A percentile compares a stretch with the other conserved stretches of the same genome.
Evolutionary conservation across 345 rosid species (phyloP).

Genomic region (Boechera retrofracta): DNA sequence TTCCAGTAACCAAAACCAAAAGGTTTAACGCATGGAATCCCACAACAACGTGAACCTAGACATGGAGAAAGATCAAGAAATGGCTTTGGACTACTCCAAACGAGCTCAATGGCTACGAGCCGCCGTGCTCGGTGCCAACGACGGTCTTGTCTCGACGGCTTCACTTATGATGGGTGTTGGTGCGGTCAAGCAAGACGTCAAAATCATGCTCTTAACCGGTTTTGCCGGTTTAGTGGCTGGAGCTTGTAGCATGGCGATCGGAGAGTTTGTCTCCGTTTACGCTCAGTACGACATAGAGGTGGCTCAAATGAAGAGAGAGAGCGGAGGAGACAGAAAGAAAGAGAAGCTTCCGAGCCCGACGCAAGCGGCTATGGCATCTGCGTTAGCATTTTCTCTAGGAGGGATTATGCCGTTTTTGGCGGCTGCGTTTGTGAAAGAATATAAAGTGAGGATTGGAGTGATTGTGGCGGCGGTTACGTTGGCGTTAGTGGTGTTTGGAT

Average conservation of each 20-base stretch:
- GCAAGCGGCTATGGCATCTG: background rate
- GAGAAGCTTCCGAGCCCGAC: background rate
- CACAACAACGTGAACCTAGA: background rate
- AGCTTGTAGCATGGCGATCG: slow-evolving; percentile 96
- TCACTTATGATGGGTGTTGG: slow-evolving; percentile 94
- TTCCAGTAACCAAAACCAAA: background rate
- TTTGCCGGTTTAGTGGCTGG: slow-evolving; percentile 91
- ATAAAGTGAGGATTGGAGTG: background rate
- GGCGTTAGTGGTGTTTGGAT: background rate
- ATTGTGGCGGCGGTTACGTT: background rate
- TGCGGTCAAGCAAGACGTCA: slow-evolving; percentile 78
- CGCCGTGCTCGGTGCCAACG: slow-evolving; percentile 91
- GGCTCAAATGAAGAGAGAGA: background rate
- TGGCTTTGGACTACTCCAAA: slow-evolving; percentile 46
- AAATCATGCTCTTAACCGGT: slow-evolving; percentile 79
- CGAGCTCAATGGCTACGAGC: slow-evolving; percentile 94
- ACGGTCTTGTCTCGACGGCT: slow-evolving; percentile 87
- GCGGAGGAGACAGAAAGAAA: background rate
- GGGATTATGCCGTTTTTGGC: background rate
- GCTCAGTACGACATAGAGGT: background rate
- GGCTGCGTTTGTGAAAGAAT: background rate
- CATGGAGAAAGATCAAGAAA: background rate
- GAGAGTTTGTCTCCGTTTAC: slow-evolving; percentile 73
- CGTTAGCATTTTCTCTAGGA: background rate
- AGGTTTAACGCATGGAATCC: background rate